Base-by-base conservation (phyloP, 331 rosid genomes). In the Acacia concinna region DNA sequence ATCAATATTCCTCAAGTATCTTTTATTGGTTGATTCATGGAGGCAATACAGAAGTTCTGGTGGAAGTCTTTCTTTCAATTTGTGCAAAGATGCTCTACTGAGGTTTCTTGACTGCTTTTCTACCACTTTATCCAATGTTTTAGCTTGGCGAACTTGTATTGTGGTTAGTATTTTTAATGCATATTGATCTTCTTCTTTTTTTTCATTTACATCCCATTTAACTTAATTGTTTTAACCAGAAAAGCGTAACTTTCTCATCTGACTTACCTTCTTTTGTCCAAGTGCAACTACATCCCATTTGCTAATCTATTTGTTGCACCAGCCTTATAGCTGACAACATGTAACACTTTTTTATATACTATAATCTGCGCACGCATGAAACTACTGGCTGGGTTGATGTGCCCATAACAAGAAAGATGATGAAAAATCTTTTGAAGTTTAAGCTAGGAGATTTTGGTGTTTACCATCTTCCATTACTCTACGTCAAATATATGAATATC, bases 121-220 rank as follows among this genome's bases (percentile, higher is more conserved):
- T 54, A 83, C 84, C 4, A 78, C 43, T 38, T 81, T 81, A 60
- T 89, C 90, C 9, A 89, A 90, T 86, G 81, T 96, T 78, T 40
- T 82, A 83, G 84, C 77, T 23, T 96, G 98, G 99, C 87, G 97
- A 81, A 86, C 74, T 85, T 93, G 78, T 88, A 67, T 96, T 72
- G 99, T 96, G 93, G 99, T 96, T 46, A 89, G 97, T 85, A 71
- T 71, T 77, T 37, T 81, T 84, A 37, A 1, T 15, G 18, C 73
- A 18, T 46, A 40, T 46, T 37, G 71, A 52, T 5, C 37, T 1
- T 6, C 49, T 51, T 5, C 37, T 1, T 6, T 56, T 51, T 60
- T 7, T 11, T 31, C 71, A 27, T 25, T 38, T n/a, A 25, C 74
- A 47, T 62, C 75, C 72, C 59, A 25, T 30, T 75, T 8, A 10